These are phyloP conservation scores for Fusarium kyushuense DNA, from an alignment of 2,329 filamentous ascomycete genomes.

Conservation along the genomic window DNA sequence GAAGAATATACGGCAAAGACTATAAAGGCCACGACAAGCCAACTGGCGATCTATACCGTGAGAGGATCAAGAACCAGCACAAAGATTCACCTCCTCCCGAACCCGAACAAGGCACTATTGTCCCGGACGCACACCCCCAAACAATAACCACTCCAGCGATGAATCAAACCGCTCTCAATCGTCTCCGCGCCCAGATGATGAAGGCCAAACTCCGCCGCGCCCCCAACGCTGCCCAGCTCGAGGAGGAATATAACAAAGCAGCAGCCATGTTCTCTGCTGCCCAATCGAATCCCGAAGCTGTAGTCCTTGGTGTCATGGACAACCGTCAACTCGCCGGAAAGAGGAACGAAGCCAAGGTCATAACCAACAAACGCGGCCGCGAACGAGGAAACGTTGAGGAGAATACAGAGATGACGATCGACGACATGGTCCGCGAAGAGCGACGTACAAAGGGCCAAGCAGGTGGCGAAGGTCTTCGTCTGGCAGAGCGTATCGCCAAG, in stretches of 20 bases:
- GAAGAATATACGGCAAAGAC: constrained; percentile 83
- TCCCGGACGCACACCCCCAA: constrained; percentile 62
- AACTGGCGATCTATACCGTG: constrained; percentile 84
- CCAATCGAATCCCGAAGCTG: constrained; percentile 69
- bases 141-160: constrained; percentile 56
- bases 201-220: constrained; percentile 89
- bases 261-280: constrained; percentile 69
- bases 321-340: constrained; percentile 86
- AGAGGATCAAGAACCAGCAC: constrained; percentile 74
- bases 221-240: constrained; percentile 79
- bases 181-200: constrained; percentile 93
- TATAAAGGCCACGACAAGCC: constrained; percentile 90
- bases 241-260: constrained; percentile 85
- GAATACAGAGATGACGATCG: constrained; percentile 95
- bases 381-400: constrained; percentile 88
- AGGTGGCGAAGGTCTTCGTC: constrained; percentile 82
- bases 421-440: constrained; percentile 97
- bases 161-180: constrained; percentile 85
- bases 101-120: constrained; percentile 66
- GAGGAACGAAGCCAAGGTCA: constrained; percentile 77
- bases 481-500: constrained; percentile 94
- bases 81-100: constrained; percentile 48
- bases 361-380: constrained; percentile 83
- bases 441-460: constrained; percentile 81
- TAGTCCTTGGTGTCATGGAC: constrained; percentile 89